Evolutionary conservation across 225 moss, liverwort and hornwort genomes (phyloP).

Genomic region (Takakia lepidozioides): DNA sequence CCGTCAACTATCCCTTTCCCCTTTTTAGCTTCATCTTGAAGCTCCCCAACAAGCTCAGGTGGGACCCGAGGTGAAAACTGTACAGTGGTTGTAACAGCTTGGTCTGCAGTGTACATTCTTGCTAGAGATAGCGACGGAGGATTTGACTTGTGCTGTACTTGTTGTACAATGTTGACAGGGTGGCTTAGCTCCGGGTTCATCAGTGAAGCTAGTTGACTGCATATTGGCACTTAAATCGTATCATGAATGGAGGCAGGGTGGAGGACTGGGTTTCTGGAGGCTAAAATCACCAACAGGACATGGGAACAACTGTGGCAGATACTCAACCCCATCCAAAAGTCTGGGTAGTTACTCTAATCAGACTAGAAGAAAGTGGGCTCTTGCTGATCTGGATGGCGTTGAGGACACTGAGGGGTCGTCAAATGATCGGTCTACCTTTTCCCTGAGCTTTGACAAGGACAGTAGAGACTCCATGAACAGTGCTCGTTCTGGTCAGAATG

Average conservation of each 20-base stretch:
- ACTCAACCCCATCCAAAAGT: constrained; percentile 19
- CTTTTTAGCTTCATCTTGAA: no score
- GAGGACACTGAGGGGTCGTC: constrained; percentile 28
- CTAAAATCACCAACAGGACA: constrained; percentile 33
- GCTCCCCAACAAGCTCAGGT: no score
- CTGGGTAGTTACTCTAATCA: background rate
- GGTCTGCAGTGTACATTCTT: no score
- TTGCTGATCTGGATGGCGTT: constrained; percentile 31
- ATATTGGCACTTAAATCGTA: constrained; percentile 50
- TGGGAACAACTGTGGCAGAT: constrained; percentile 19
- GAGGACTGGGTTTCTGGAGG: constrained; percentile 49
- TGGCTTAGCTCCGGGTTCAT: constrained; percentile 36
- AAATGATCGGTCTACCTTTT: constrained; percentile 15
- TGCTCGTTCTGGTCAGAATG: constrained; percentile 12
- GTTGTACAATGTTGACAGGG: constrained; percentile 13
- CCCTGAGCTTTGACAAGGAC: constrained; percentile 27
- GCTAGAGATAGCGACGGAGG: no score
- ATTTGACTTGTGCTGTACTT: no score
- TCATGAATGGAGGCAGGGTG: constrained; percentile 53
- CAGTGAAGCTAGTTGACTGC: constrained; percentile 54
- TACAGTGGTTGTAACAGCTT: no score
- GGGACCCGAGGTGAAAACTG: no score
- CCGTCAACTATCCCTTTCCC: no score
- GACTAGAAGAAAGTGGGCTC: constrained; percentile 28
- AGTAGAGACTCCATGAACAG: constrained; percentile 16